Base-by-base conservation (phyloP, 2,329 filamentous ascomycete species). In the Xylaria sp. region DNA sequence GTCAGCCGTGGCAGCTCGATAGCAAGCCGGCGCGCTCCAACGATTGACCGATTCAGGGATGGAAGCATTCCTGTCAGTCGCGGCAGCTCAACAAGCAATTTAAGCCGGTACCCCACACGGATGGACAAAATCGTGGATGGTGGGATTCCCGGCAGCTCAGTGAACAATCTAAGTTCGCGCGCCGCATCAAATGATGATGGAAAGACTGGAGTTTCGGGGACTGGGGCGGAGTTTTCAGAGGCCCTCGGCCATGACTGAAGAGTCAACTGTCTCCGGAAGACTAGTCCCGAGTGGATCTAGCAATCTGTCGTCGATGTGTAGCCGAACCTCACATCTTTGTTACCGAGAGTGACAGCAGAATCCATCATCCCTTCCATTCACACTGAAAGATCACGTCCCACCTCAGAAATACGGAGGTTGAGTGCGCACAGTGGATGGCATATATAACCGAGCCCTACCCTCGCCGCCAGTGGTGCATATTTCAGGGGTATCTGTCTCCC, bases 1-100 rank as follows among this genome's bases (percentile, higher is more conserved):
- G 90, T 91, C 23, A 88, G 86, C 75, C 84, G 90, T 72, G 84
- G 84, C 44, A 92, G 89, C 76, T 84, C 86, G 44, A 84, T 81
- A 89, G 85, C 75, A 83, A 83, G 56, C 80, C 83, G 25, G 88
- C 25, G 28, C 28, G 18, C 52, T 15, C n/a, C 52, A 15, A n/a
- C 18, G n/a, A 50, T 50, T 5, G 52, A 55, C 28, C 37, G 15
- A 37, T 55, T 10, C 18, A 10, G 20, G 15, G 52, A 55, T 9
- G 18, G 28, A 2, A 12, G 28, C 18, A 18, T 62, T 8, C 23
- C 64, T 6, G 15, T 56, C 6, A 61, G 32, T 41, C 7, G 55
- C 10, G 48, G 39, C 39, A 61, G 50, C 51, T 56, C 50, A 13
- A 44, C 23, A 2, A 67, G 51, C 52, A 67, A 67, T 39, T 3